Evolutionary conservation across 1,284 basidiomycete species (phyloP).

Genomic region (Ceraceosorus guamensis): DNA sequence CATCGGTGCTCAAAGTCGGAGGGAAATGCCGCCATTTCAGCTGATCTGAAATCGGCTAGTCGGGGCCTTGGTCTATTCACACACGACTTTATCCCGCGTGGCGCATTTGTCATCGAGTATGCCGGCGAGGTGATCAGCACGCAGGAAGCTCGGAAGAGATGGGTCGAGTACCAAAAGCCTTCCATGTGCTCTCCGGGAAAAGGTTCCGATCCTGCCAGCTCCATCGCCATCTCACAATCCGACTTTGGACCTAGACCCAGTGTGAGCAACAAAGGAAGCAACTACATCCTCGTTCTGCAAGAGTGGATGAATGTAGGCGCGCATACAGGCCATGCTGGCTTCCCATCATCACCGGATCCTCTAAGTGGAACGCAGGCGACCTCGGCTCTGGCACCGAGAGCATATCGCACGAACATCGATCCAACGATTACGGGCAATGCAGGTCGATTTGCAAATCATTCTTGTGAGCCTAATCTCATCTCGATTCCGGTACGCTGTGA

Average conservation of each 20-base stretch:
- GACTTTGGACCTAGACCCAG: too few relatives aligned
- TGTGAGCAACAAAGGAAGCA: not conserved
- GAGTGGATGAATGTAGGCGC: not conserved
- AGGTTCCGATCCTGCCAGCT: too few relatives aligned
- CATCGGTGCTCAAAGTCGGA: too few relatives aligned
- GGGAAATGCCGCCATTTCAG: too few relatives aligned
- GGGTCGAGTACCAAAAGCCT: not conserved
- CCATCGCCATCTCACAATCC: too few relatives aligned
- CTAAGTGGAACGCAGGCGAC: too few relatives aligned
- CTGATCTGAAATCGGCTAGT: too few relatives aligned
- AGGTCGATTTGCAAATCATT: slow-evolving; percentile 10
- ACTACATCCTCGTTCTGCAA: slow-evolving; percentile 5
- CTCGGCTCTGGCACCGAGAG: not conserved
- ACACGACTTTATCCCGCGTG: slow-evolving; percentile 1
- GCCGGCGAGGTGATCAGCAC: slow-evolving; percentile 11
- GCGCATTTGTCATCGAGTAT: slow-evolving; percentile 11
- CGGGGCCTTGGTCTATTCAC: slow-evolving; percentile 9
- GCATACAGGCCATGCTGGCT: too few relatives aligned
- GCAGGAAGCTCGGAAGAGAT: slow-evolving; percentile 7
- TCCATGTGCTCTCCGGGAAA: too few relatives aligned
- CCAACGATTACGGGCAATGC: slow-evolving; percentile 4
- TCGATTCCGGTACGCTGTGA: slow-evolving; percentile 11
- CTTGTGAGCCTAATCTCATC: slow-evolving; percentile 11
- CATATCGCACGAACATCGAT: slow-evolving; percentile 7
- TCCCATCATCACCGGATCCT: too few relatives aligned